phyloP scores from a whole-genome alignment of 2,329 filamentous ascomycete species.

The Fusarium sp. region DNA sequence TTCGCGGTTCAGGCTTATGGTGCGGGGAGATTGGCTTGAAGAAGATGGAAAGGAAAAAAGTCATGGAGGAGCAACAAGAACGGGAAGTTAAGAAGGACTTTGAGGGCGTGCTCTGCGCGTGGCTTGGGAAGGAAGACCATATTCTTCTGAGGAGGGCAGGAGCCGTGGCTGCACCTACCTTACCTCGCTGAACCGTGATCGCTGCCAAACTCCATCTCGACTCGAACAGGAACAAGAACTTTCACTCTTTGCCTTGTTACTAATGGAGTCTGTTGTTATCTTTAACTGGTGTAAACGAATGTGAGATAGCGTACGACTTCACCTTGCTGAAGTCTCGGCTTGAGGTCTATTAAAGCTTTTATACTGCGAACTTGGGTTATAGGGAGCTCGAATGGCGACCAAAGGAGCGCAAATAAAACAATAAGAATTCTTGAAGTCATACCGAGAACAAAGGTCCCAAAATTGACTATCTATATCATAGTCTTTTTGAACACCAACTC shows the following conservation, averaged over 20 bases:
- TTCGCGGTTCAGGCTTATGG: background rate
- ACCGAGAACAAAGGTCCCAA: constrained; percentile 7
- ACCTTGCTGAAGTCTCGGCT: too few species aligned
- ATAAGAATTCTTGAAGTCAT: background rate
- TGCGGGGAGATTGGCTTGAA: background rate
- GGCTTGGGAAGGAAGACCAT: background rate
- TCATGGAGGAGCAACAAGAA: too few species aligned
- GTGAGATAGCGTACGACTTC: background rate
- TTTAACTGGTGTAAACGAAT: too few species aligned
- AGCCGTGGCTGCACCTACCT: background rate
- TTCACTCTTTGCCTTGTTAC: background rate
- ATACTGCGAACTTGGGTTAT: background rate
- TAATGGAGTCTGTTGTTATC: background rate
- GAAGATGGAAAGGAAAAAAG: background rate
- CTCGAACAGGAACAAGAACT: background rate
- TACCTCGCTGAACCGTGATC: background rate
- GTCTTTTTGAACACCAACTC: constrained; percentile 14
- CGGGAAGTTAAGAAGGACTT: background rate
- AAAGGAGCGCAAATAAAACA: background rate
- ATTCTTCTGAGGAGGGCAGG: constrained; percentile 2
- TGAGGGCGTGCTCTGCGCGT: background rate
- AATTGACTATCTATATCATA: constrained; percentile 29
- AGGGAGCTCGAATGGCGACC: background rate
- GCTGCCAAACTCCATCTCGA: background rate
- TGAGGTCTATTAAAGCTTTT: background rate